Evolutionary conservation across 139 green algal species (phyloP), one percentile per base, ranked within the genome.

Genomic region (Asterochloris sp.): DNA sequence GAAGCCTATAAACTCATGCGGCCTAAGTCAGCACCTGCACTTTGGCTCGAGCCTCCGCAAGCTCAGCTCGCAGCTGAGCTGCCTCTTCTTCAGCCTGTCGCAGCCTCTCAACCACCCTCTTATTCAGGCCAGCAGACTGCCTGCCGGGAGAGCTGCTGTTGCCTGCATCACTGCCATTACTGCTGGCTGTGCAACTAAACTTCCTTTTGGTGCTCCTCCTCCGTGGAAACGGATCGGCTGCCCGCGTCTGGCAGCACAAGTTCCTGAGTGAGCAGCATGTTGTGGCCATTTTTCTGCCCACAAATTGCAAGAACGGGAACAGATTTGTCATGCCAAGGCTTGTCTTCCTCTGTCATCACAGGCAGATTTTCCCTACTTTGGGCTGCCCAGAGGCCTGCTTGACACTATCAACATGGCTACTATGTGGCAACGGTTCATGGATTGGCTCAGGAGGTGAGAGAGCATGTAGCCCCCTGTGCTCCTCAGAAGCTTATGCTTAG

Each of bases 361-460:
- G 10, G 13, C 10, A 60, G 21, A 29, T 17, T 2, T 12, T 16
- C 21, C 21, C 13, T 28, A 12, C 54, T 24, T 21, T 16, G 16
- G 21, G 14, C 17, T 67, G 13, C 29, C 11, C 62, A 28, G 19
- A n/a, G 74, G 27, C 74, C 26, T 29, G 47, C 15, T 26, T 14
- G 26, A 79, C 29, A 14, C 29, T 15, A 0, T 26, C 9, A 78
- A 0, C 4, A 89, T 89, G 86, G 61, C 69, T 6, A 24, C 21
- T 66, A 85, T 84, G 74, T 89, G 60, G 73, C 74, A 93, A 63
- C 27, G 81, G 16, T 69, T 94, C 16, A 68, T 92, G 62, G 88
- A 94, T 68, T 94, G 90, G 88, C 82, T 94, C 62, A 64, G 88
- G 4, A 91, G 89, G 89, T 93, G 71, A 60, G 79, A 67, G 24